phyloP scores from a whole-genome alignment of 1,284 basidiomycete genomes.

The Malassezia brasiliensis region DNA sequence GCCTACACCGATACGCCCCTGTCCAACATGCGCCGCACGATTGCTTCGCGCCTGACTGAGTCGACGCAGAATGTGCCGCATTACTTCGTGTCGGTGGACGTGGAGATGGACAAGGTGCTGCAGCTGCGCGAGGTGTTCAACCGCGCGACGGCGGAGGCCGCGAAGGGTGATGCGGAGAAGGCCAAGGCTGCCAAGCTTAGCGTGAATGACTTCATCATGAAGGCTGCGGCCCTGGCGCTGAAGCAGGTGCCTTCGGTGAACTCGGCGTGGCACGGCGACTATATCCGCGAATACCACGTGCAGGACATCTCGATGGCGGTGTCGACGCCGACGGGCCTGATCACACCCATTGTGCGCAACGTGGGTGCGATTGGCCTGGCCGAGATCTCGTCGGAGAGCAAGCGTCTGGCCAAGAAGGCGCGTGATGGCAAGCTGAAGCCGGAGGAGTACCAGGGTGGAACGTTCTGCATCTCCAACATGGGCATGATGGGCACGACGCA shows the following conservation, averaged over 20 bases:
- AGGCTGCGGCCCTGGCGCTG: conserved; percentile 81
- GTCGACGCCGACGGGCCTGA: conserved; percentile 86
- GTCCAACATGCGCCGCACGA: conserved; percentile 86
- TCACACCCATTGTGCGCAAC: conserved; percentile 94
- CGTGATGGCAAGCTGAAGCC: conserved; percentile 92
- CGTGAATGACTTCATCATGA: conserved; percentile 97
- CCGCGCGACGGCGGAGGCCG: conserved; percentile 50
- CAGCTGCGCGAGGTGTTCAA: conserved; percentile 96
- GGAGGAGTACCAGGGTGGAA: conserved; percentile 91
- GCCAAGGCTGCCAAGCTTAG: conserved; percentile 76
- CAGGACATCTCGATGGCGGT: conserved; percentile 96
- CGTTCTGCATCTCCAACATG: conserved; percentile 97
- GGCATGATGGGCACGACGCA: conserved; percentile 87
- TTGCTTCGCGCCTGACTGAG: conserved; percentile 79
- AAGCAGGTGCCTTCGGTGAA: conserved; percentile 94
- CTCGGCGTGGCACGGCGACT: conserved; percentile 92
- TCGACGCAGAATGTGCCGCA: conserved; percentile 91
- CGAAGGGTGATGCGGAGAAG: conserved; percentile 53
- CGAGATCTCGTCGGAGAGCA: conserved; percentile 81
- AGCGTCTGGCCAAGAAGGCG: conserved; percentile 84
- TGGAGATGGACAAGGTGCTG: conserved; percentile 92
- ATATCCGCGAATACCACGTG: conserved; percentile 91
- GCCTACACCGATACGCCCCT: conserved; percentile 86
- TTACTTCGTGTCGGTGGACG: conserved; percentile 89
- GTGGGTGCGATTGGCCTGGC: conserved; percentile 84